Evolutionary conservation across 345 rosid genomes (phyloP).

Genomic region (Ricinus communis): DNA sequence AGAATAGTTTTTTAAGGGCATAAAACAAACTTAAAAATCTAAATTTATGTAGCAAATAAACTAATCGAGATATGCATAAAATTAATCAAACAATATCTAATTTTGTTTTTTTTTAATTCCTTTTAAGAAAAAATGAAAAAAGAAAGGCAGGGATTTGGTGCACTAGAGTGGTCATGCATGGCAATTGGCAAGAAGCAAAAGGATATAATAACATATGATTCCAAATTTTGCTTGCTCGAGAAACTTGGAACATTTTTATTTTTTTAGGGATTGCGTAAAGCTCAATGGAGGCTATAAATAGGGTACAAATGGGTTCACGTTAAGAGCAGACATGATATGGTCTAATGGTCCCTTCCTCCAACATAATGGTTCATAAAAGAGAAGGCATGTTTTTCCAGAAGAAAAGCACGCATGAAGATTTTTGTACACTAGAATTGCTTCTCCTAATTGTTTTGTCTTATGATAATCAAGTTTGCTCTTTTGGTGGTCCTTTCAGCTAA

Average conservation of each 20-base stretch:
- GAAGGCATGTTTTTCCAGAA: slow-evolving; percentile 20
- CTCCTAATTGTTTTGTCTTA: too few relatives aligned
- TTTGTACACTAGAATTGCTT: background rate
- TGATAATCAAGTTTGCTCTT: too few relatives aligned
- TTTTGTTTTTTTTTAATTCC: too few relatives aligned
- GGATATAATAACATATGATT: slow-evolving; percentile 35
- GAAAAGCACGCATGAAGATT: slow-evolving; percentile 20
- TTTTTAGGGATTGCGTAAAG: slow-evolving; percentile 47
- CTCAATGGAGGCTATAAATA: slow-evolving; percentile 10
- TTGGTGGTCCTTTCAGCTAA: too few relatives aligned
- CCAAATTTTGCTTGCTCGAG: slow-evolving; percentile 40
- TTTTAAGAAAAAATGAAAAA: too few relatives aligned
- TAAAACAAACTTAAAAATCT: too few relatives aligned
- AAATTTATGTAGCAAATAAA: too few relatives aligned
- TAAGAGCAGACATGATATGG: slow-evolving; percentile 23
- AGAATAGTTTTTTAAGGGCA: too few relatives aligned
- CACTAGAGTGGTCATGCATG: slow-evolving; percentile 1
- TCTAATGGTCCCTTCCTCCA: slow-evolving; percentile 26
- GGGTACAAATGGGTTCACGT: background rate
- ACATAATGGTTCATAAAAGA: slow-evolving; percentile 27
- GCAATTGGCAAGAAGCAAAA: slow-evolving; percentile 1
- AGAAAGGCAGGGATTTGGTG: background rate
- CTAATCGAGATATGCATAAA: too few relatives aligned
- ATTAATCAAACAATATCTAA: too few relatives aligned
- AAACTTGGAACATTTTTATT: slow-evolving; percentile 37